Conservation (phyloP, 306 rosid species). For the Castanea mollissima region DNA sequence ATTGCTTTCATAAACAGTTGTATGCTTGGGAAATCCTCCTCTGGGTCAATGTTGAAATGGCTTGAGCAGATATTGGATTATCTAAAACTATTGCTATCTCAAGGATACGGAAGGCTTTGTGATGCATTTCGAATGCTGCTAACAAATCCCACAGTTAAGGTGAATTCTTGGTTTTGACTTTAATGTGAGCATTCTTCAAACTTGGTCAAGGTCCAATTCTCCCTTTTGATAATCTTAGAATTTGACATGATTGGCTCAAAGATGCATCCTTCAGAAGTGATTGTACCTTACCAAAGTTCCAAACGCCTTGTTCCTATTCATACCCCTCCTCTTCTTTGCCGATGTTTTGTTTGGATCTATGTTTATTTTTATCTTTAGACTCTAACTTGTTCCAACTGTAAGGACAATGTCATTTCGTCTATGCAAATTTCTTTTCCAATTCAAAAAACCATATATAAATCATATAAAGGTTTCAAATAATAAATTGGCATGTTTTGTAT, state of each 20-base stretch:
- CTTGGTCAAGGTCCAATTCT: background rate
- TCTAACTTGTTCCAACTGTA: no score
- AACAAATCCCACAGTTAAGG: constrained; percentile 57
- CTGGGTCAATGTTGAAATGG: constrained; percentile 25
- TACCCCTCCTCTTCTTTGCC: background rate
- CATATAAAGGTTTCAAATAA: no score
- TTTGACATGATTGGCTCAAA: background rate
- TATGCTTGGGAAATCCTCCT: constrained; percentile 35
- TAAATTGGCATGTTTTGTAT: no score
- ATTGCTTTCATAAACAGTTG: constrained; percentile 38
- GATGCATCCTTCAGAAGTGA: background rate
- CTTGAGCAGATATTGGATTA: constrained; percentile 34
- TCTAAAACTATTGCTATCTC: constrained; percentile 36
- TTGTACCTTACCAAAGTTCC: background rate
- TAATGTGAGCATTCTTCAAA: background rate
- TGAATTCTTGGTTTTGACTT: constrained; percentile 14
- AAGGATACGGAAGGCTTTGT: constrained; percentile 38
- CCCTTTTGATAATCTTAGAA: background rate
- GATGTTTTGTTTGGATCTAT: background rate
- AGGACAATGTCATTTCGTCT: no score
- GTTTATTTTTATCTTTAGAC: no score
- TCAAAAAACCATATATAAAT: no score
- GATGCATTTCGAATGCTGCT: constrained; percentile 54
- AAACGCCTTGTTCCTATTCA: background rate
- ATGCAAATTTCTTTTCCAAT: no score